Evolutionary conservation across 2,329 filamentous ascomycete species (phyloP), one percentile per base, ranked within the genome.

Genomic region (Stachybotrys echinatus): DNA sequence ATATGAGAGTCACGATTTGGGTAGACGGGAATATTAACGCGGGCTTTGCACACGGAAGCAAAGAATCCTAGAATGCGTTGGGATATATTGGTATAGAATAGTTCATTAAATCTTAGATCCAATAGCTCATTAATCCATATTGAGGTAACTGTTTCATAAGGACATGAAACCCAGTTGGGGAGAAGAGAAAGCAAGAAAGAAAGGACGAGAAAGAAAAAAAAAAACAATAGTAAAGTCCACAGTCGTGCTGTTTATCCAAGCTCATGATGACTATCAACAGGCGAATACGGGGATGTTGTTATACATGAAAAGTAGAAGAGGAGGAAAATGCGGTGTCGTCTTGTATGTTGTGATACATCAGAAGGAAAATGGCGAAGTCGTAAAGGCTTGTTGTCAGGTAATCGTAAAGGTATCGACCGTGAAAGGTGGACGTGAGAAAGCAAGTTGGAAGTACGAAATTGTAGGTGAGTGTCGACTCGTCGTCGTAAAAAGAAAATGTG

Each of bases 261-360:
- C 27, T 14, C 27, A 14, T 34, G 27, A 34, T 34, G 27, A 50
- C 27, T 14, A 14, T 5, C 27, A 14, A 10, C 10, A 34, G 27
- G 14, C 27, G 27, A 8, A 34, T 34, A n/a, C n/a, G n/a, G 57
- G 52, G 55, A 61, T 60, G 56, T 50, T 54, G 47, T 55, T 47
- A 52, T 34, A 34, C 27, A 34, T 10, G 27, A 34, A 14, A 34
- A n/a, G n/a, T n/a, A 14, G 27, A 34, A 34, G 27, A 34, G 27
- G 14, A 34, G 27, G 27, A 34, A 34, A 34, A 34, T 34, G 27
- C 14, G 27, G 3, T 8, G 3, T 34, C 27, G 27, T 34, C 10
- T 10, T 10, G 27, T 34, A 8, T 34, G 10, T 31, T 34, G 10
- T 34, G 27, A 14, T 34, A 34, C 27, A n/a, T n/a, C n/a, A n/a